Conservation (phyloP, 2,329 filamentous ascomycete genomes). For the Xylaria sp. region DNA sequence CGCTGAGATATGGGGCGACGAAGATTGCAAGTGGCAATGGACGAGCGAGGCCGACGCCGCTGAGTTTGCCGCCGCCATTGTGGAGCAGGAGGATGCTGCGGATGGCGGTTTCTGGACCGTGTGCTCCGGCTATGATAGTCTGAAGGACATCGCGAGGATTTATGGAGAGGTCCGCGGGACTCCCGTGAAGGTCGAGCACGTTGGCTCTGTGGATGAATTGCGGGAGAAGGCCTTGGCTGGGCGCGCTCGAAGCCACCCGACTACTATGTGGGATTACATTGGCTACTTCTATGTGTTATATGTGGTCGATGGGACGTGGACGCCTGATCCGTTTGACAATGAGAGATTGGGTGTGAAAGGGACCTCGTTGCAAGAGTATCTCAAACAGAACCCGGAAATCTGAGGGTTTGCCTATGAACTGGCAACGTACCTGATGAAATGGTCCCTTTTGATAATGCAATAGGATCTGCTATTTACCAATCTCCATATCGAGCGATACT, state of each 20-base stretch:
- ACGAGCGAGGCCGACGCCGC: constrained; percentile 40
- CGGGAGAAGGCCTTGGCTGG: constrained; percentile 32
- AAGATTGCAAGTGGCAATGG: constrained; percentile 34
- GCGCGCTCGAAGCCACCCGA: constrained; percentile 26
- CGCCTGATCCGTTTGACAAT: constrained; percentile 37
- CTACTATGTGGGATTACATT: constrained; percentile 39
- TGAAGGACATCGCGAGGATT: constrained; percentile 34
- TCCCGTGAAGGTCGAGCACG: constrained; percentile 31
- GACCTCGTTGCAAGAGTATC: constrained; percentile 36
- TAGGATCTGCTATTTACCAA: background rate
- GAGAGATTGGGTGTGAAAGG: constrained; percentile 38
- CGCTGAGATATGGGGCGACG: constrained; percentile 37
- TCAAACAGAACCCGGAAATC: constrained; percentile 38
- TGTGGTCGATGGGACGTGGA: constrained; percentile 35
- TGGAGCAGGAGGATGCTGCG: constrained; percentile 31
- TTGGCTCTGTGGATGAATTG: constrained; percentile 38
- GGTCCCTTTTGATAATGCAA: background rate
- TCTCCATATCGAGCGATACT: background rate
- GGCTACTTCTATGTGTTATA: constrained; percentile 39
- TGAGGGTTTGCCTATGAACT: constrained; percentile 5
- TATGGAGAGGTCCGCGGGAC: constrained; percentile 34
- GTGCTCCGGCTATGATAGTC: constrained; percentile 35
- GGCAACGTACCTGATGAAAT: background rate
- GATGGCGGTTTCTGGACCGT: constrained; percentile 39
- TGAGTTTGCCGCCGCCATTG: constrained; percentile 32